phyloP scores from a whole-genome alignment of 2,329 filamentous ascomycete genomes.

The Aspergillus udagawae region DNA sequence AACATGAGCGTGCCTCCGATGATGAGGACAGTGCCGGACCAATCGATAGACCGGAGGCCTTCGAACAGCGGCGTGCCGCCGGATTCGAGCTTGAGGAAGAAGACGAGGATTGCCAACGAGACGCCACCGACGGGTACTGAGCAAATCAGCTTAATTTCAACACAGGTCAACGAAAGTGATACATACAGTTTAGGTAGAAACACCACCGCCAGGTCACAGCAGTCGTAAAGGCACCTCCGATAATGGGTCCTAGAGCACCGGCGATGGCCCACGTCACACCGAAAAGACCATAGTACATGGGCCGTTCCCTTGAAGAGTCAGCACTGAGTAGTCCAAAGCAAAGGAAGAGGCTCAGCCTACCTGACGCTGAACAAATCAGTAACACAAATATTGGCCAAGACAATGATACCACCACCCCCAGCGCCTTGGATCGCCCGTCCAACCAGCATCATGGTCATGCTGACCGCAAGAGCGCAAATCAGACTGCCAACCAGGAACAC shows the following conservation, averaged over 20 bases:
- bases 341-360: slow-evolving; percentile 21
- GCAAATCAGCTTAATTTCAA: slow-evolving; percentile 6
- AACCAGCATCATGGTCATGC: slow-evolving; percentile 59
- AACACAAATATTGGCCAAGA: slow-evolving; percentile 62
- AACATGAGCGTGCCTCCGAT: slow-evolving; percentile 80
- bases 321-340: not conserved
- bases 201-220: slow-evolving; percentile 59
- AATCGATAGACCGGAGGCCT: slow-evolving; percentile 60
- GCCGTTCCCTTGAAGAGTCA: slow-evolving; percentile 42
- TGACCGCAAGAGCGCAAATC: slow-evolving; percentile 55
- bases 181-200: slow-evolving; percentile 55
- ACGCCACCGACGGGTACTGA: slow-evolving; percentile 56
- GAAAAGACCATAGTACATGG: slow-evolving; percentile 60
- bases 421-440: slow-evolving; percentile 61
- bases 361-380: slow-evolving; percentile 61
- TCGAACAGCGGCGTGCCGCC: slow-evolving; percentile 56
- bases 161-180: not conserved
- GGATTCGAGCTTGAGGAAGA: slow-evolving; percentile 60
- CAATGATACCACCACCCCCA: slow-evolving; percentile 60
- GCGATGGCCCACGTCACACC: slow-evolving; percentile 61
- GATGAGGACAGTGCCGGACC: slow-evolving; percentile 60
- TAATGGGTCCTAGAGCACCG: slow-evolving; percentile 55
- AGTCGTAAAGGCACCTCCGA: slow-evolving; percentile 60
- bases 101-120: slow-evolving; percentile 55
- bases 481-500: slow-evolving; percentile 61